Base-by-base conservation (phyloP, 2,329 filamentous ascomycete genomes). In the Rutstroemia sp. region DNA sequence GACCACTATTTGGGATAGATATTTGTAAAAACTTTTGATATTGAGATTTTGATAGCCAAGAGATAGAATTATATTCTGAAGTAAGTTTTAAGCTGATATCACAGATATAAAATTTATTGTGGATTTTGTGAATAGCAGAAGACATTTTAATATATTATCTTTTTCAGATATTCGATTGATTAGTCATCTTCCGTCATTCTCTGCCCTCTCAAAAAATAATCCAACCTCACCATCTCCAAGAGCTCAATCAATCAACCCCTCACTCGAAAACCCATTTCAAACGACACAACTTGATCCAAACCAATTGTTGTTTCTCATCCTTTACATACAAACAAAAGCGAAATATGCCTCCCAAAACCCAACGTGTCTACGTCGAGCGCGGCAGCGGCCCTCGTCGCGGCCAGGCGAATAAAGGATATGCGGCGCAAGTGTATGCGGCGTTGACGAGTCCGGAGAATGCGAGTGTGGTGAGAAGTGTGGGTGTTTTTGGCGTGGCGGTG, bases 361-460 rank as follows among this genome's bases (percentile, higher is more conserved):
- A 82, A 63, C 73, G 73, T 64, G 71, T 73, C 49, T 70, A 71
- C 49, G 64, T 70, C 34, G 47, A 46, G 16, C 54, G 54, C 60
- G 5, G 8, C 27, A 30, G 8, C 27, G 27, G 8, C 52, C 19
- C 18, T 18, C 18, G 38, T 16, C 14, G 38, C 9, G 18, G 34
- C 6, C 16, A 45, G 44, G 19, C 71, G 73, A 57, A 73, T 60
- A 78, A 76, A 65, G 79, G 84, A 61, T 77, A 81, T 71, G 63
- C 87, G 62, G 75, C 74, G 64, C 76, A 75, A 57, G 76, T 80
- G 62, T 88, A 87, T 71, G 77, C 79, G 59, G 75, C 81, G 62
- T 67, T 88, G 67, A 87, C 83, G 55, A 79, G 80, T 27, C 72
- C 85, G 37, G 86, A 89, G 68, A 88, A 89, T 72, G 78, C 82